phyloP scores from a whole-genome alignment of 2,329 filamentous ascomycete species.

The Xylaria sp. region DNA sequence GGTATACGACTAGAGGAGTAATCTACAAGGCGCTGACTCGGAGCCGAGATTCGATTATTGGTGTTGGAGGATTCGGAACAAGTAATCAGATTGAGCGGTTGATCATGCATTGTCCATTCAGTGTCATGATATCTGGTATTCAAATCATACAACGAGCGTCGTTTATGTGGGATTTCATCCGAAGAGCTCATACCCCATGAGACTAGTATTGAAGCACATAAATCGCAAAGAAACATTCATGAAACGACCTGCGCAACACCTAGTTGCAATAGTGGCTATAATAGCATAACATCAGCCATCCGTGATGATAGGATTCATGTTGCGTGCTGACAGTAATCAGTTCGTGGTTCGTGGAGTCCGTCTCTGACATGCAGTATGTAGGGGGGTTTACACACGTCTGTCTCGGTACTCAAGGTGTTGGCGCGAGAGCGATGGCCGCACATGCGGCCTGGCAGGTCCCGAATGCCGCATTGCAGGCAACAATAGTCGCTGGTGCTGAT shows the following conservation, averaged over 20 bases:
- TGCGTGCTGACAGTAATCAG: neutral
- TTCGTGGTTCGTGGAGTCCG: too few relatives aligned
- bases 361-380: neutral
- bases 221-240: neutral
- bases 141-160: neutral
- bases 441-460: constrained; percentile 33
- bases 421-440: constrained; percentile 20
- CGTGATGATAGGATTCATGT: neutral
- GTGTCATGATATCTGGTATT: neutral
- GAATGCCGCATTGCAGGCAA: constrained; percentile 33
- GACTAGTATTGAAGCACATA: neutral
- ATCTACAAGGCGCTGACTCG: constrained; percentile 41
- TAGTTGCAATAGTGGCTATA: neutral
- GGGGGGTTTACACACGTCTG: neutral
- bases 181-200: neutral
- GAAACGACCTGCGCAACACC: neutral
- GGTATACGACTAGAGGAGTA: constrained; percentile 36
- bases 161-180: neutral
- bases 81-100: neutral
- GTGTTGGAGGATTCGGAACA: neutral
- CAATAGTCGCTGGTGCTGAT: constrained; percentile 15
- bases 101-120: neutral
- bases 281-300: neutral
- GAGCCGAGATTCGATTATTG: constrained; percentile 30
- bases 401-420: constrained; percentile 21